Conservation (phyloP, 495 filamentous ascomycete species). For the Aspergillus asperescens region DNA sequence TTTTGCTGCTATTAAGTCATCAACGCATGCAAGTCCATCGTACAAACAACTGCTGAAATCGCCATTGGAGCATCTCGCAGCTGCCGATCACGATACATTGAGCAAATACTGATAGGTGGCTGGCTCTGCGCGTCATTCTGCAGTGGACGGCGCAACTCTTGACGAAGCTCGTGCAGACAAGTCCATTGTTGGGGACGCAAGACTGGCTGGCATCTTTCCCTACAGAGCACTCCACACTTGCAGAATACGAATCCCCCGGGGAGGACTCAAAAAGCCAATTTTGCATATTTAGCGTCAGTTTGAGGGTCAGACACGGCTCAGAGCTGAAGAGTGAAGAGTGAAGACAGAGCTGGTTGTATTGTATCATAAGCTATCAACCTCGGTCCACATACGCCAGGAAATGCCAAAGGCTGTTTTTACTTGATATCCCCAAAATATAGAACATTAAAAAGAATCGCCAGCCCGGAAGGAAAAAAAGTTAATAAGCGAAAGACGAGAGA, state of each 20-base stretch:
- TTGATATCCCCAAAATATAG: conserved; percentile 16
- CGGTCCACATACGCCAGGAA: conserved; percentile 23
- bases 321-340: too few relatives aligned
- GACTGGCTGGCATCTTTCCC: too few relatives aligned
- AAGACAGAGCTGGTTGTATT: conserved; percentile 3
- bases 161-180: neutral
- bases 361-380: conserved; percentile 9
- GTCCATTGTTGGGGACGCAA: neutral
- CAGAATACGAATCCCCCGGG: too few relatives aligned
- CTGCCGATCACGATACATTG: neutral
- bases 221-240: too few relatives aligned
- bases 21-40: too few relatives aligned
- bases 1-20: too few relatives aligned
- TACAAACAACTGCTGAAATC: too few relatives aligned
- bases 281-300: conserved; percentile 12
- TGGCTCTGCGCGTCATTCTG: neutral
- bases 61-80: neutral
- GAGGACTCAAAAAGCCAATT: conserved; percentile 11
- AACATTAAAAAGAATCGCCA: conserved; percentile 12
- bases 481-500: conserved; percentile 25
- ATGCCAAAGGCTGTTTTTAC: conserved; percentile 22
- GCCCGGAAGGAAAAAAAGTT: conserved; percentile 9
- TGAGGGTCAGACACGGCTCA: neutral
- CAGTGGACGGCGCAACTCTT: neutral
- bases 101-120: neutral